Conservation (phyloP, 352 stramenopile genomes). For the Phytophthora sp. region DNA sequence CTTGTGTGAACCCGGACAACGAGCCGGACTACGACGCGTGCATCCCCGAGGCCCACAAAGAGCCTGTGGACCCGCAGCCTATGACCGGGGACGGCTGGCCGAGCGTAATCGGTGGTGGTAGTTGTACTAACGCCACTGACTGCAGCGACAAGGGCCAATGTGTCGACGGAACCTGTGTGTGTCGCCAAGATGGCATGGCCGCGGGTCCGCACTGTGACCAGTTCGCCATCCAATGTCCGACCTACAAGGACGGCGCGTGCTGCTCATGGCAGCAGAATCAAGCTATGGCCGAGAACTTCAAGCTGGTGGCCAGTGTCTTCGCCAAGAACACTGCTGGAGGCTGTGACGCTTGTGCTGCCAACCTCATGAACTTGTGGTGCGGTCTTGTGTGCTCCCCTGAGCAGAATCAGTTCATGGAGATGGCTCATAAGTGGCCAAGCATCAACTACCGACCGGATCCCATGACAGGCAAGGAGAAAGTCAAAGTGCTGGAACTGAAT, state of each 20-base stretch:
- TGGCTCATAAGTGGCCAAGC: slow-evolving; percentile 70
- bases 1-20: slow-evolving; percentile 77
- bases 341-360: slow-evolving; percentile 83
- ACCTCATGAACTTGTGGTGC: slow-evolving; percentile 90
- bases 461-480: slow-evolving; percentile 74
- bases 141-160: slow-evolving; percentile 68
- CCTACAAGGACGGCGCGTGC: slow-evolving; percentile 77
- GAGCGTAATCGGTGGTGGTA: slow-evolving; percentile 72
- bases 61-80: slow-evolving; percentile 43
- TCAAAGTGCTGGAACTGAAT: slow-evolving; percentile 83
- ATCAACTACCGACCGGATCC: slow-evolving; percentile 73
- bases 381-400: slow-evolving; percentile 81
- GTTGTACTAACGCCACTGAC: slow-evolving; percentile 55
- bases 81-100: slow-evolving; percentile 45
- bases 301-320: slow-evolving; percentile 75
- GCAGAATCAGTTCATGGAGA: slow-evolving; percentile 77
- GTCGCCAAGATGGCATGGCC: slow-evolving; percentile 67
- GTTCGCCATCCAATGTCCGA: slow-evolving; percentile 85
- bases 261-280: slow-evolving; percentile 93
- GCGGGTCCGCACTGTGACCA: slow-evolving; percentile 76
- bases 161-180: slow-evolving; percentile 50
- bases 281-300: slow-evolving; percentile 87
- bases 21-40: slow-evolving; percentile 72
- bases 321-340: slow-evolving; percentile 68
- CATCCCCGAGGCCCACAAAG: slow-evolving; percentile 67